Percentiles rank a stretch among this genome's conserved stretches.
Conservation (phyloP, 768 basidiomycete species). For the Melanogaster broomeanus region DNA sequence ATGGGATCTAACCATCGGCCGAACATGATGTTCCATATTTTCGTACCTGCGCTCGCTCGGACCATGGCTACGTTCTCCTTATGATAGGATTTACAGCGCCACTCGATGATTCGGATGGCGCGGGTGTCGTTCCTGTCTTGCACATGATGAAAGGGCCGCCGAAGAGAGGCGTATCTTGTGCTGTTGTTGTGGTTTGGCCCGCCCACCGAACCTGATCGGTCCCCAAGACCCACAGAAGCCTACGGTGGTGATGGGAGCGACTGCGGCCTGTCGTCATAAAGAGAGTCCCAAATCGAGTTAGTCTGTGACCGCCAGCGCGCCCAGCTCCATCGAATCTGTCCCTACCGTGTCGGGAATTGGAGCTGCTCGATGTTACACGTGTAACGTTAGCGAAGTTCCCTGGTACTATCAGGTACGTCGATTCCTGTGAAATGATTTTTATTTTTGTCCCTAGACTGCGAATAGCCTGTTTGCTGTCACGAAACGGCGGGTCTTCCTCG, state of each 20-base stretch:
- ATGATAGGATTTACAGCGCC: not conserved
- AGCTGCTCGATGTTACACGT: slow-evolving; percentile 30
- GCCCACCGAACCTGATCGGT: not conserved
- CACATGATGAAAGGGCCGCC: not conserved
- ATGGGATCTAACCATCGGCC: not conserved
- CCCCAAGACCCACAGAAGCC: not conserved
- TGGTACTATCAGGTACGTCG: not conserved
- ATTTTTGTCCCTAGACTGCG: slow-evolving; percentile 1
- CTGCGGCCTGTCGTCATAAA: not conserved
- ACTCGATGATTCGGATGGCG: not conserved
- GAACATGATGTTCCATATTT: not conserved
- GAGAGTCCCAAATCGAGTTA: not conserved
- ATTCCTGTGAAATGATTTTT: not conserved
- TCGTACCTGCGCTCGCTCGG: not conserved
- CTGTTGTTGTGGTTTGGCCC: not conserved
- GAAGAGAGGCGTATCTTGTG: not conserved
- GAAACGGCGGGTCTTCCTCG: not conserved
- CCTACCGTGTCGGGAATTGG: not conserved
- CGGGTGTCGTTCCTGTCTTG: not conserved
- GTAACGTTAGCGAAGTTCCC: slow-evolving; percentile 21
- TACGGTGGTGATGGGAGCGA: not conserved
- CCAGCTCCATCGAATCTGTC: not conserved
- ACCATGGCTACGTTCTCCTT: not conserved
- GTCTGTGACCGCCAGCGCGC: not conserved
- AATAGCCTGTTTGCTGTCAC: not conserved